phyloP scores from a whole-genome alignment of 2,329 filamentous ascomycete species.

The Hypomyces rosellus region DNA sequence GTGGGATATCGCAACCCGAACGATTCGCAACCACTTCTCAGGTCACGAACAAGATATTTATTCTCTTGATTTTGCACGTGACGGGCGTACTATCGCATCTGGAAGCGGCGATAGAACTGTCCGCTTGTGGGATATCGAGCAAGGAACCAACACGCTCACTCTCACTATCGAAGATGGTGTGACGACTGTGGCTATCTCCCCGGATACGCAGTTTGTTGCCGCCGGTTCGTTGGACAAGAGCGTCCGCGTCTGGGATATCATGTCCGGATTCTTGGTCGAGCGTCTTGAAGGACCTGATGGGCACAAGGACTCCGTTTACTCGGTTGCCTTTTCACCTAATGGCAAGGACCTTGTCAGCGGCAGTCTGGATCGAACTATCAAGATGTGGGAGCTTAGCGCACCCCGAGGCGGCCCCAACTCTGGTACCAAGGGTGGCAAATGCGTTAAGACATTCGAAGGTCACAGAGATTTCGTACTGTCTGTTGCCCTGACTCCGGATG shows the following conservation, averaged over 20 bases:
- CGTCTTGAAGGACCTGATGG: constrained; percentile 88
- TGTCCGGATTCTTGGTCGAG: constrained; percentile 78
- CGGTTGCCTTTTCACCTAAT: constrained; percentile 89
- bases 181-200: constrained; percentile 94
- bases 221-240: constrained; percentile 96
- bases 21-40: constrained; percentile 87
- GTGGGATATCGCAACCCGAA: constrained; percentile 82
- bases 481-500: constrained; percentile 90
- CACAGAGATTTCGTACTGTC: constrained; percentile 97
- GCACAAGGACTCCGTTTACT: constrained; percentile 96
- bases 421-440: constrained; percentile 78
- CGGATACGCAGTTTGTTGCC: constrained; percentile 88
- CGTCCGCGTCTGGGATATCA: constrained; percentile 93
- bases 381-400: constrained; percentile 92
- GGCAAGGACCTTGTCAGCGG: constrained; percentile 91
- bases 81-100: constrained; percentile 89
- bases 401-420: constrained; percentile 61
- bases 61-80: constrained; percentile 88
- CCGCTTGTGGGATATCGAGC: constrained; percentile 91
- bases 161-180: constrained; percentile 95
- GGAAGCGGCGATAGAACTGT: constrained; percentile 93
- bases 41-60: constrained; percentile 99
- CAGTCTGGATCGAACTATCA: constrained; percentile 95
- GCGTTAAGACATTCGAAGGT: constrained; percentile 93
- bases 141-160: constrained; percentile 72